Evolutionary conservation across 1,139 yeast genomes (phyloP).

Genomic region (Debaryomyces robertsiae): DNA sequence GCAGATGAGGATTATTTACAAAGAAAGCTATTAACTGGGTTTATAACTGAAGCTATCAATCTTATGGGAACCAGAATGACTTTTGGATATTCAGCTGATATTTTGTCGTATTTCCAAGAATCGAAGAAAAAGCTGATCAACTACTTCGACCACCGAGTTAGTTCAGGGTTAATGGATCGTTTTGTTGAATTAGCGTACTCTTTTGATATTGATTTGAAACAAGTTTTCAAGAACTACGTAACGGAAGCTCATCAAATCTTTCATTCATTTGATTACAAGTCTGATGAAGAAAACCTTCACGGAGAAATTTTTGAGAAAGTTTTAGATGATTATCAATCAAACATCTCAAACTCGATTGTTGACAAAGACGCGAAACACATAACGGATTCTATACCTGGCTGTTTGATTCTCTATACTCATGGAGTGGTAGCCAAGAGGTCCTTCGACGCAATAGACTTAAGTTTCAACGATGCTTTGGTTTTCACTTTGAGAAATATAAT

Average conservation of each 20-base stretch:
- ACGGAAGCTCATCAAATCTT: conserved; percentile 30
- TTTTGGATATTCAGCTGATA: conserved; percentile 29
- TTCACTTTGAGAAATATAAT: conserved; percentile 36
- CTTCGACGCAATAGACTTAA: conserved; percentile 21
- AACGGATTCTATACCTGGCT: conserved; percentile 35
- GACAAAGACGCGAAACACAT: conserved; percentile 29
- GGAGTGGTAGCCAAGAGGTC: conserved; percentile 19
- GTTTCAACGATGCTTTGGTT: conserved; percentile 38
- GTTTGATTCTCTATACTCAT: conserved; percentile 32
- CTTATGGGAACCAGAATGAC: conserved; percentile 31
- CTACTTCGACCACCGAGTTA: conserved; percentile 19
- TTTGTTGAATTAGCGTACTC: conserved; percentile 57
- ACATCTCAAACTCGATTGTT: conserved; percentile 29
- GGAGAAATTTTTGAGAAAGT: conserved; percentile 37
- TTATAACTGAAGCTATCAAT: conserved; percentile 48
- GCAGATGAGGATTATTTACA: conserved; percentile 59
- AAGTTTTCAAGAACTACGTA: conserved; percentile 38
- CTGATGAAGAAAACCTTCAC: conserved; percentile 28
- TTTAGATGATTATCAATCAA: conserved; percentile 38
- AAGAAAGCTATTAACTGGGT: conserved; percentile 45
- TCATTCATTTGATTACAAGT: conserved; percentile 24
- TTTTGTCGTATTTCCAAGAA: conserved; percentile 25
- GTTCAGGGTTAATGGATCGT: conserved; percentile 38
- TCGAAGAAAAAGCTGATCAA: conserved; percentile 16
- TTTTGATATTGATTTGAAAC: conserved; percentile 60